Evolutionary conservation across 495 filamentous ascomycete genomes (phyloP).

Genomic region (Aspergillus baeticus): DNA sequence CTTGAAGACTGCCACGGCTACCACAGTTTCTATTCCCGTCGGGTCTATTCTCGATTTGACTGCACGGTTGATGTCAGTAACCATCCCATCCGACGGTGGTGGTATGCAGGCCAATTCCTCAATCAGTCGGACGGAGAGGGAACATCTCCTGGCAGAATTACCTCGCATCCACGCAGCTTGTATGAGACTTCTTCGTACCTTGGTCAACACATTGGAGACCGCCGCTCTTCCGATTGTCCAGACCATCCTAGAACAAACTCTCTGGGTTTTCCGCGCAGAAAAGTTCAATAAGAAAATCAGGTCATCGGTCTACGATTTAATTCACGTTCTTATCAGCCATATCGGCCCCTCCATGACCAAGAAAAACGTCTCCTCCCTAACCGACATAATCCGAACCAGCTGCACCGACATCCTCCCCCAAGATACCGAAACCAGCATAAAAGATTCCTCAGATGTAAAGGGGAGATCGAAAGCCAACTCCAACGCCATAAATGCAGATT

Average conservation of each 20-base stretch:
- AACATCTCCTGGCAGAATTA: slow-evolving; percentile 66
- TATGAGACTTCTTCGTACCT: slow-evolving; percentile 53
- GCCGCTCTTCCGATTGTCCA: slow-evolving; percentile 53
- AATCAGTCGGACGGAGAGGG: slow-evolving; percentile 74
- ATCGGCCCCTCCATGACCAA: slow-evolving; percentile 65
- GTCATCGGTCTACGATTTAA: slow-evolving; percentile 55
- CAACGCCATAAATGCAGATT: slow-evolving; percentile 51
- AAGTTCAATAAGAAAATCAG: slow-evolving; percentile 57
- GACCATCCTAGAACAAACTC: slow-evolving; percentile 62
- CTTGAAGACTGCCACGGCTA: slow-evolving; percentile 57
- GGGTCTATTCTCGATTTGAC: slow-evolving; percentile 64
- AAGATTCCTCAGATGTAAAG: slow-evolving; percentile 28
- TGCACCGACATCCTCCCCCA: slow-evolving; percentile 63
- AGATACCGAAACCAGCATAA: slow-evolving; percentile 33
- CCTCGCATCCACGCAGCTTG: slow-evolving; percentile 71
- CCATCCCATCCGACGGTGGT: slow-evolving; percentile 47
- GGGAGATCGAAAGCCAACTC: slow-evolving; percentile 36
- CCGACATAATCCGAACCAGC: slow-evolving; percentile 54
- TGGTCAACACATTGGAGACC: slow-evolving; percentile 54
- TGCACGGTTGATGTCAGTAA: slow-evolving; percentile 65
- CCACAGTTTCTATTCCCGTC: slow-evolving; percentile 60
- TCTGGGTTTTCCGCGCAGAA: slow-evolving; percentile 67
- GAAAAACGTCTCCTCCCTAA: slow-evolving; percentile 56
- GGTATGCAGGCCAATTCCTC: slow-evolving; percentile 58
- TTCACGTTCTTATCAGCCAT: slow-evolving; percentile 54